Evolutionary conservation across 257 asterid genomes (phyloP).

Genomic region (Linaria vulgaris): DNA sequence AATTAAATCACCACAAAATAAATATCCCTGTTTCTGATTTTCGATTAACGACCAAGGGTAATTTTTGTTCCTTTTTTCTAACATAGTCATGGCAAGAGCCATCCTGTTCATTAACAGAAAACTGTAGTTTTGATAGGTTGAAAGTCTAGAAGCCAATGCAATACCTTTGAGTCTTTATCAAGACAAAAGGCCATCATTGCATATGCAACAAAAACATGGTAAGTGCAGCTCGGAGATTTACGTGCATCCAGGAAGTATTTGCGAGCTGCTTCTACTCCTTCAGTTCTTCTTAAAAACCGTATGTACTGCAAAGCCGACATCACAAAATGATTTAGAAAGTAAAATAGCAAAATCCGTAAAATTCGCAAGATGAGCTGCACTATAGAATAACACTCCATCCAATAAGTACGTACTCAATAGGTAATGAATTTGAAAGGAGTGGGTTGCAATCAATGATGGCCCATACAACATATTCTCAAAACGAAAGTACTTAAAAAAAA

Average conservation of each 20-base stretch:
- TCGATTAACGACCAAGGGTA: background rate
- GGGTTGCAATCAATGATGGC: conserved; percentile 3
- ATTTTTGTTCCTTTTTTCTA: conserved; percentile 9
- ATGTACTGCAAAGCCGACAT: conserved; percentile 53
- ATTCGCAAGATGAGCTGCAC: conserved; percentile 18
- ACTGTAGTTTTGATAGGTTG: conserved; percentile 1
- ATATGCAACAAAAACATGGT: conserved; percentile 96
- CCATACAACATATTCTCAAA: background rate
- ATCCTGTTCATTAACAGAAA: conserved; percentile 9
- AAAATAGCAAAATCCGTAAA: background rate
- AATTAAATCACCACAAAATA: background rate
- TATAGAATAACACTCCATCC: background rate
- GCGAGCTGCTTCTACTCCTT: conserved; percentile 97
- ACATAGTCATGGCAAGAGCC: conserved; percentile 8
- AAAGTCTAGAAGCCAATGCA: background rate
- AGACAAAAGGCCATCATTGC: conserved; percentile 98
- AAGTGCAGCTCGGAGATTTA: conserved; percentile 90
- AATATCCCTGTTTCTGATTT: background rate
- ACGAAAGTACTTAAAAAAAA: background rate
- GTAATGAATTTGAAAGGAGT: background rate
- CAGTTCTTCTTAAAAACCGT: conserved; percentile 90
- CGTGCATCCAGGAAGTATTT: conserved; percentile 87
- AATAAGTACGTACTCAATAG: background rate
- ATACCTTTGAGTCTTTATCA: conserved; percentile 94
- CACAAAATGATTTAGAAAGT: conserved; percentile 1